These are phyloP conservation scores for Scedosporium apiospermum DNA, from an alignment of 2,329 filamentous ascomycete species.

Conservation along the genomic window DNA sequence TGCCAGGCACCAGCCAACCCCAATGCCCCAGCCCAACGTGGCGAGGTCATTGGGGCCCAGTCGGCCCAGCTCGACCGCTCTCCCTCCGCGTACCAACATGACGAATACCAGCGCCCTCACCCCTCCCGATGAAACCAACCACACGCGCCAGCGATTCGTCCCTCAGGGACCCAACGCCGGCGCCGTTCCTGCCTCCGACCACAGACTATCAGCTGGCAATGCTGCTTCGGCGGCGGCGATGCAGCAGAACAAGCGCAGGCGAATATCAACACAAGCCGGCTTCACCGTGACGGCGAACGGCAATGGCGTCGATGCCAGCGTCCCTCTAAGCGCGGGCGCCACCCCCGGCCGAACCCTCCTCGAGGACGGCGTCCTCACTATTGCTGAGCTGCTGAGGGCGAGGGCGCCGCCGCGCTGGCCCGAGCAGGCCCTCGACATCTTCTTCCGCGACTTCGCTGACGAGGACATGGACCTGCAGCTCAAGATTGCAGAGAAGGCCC, in stretches of 20 bases:
- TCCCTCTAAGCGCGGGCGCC: background rate
- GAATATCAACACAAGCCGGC: slow-evolving; percentile 19
- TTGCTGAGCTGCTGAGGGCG: slow-evolving; percentile 29
- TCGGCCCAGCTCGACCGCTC: slow-evolving; percentile 22
- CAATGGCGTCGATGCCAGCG: slow-evolving; percentile 9
- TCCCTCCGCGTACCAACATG: slow-evolving; percentile 29
- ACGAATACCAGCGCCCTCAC: slow-evolving; percentile 38
- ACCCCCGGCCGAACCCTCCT: background rate
- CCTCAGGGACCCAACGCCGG: slow-evolving; percentile 19
- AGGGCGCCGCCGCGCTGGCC: slow-evolving; percentile 36
- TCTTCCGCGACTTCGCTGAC: slow-evolving; percentile 47
- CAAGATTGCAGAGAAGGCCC: slow-evolving; percentile 47
- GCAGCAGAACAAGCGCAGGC: slow-evolving; percentile 3
- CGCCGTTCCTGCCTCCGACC: slow-evolving; percentile 18
- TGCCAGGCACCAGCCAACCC: slow-evolving; percentile 9
- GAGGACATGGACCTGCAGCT: slow-evolving; percentile 50
- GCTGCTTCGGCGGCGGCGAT: background rate
- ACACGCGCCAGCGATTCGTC: slow-evolving; percentile 29
- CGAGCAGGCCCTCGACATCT: slow-evolving; percentile 48
- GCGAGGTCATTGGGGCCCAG: background rate
- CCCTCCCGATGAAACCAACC: slow-evolving; percentile 42
- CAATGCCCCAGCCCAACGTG: background rate
- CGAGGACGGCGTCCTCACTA: slow-evolving; percentile 22
- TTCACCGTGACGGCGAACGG: slow-evolving; percentile 11
- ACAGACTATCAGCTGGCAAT: background rate